phyloP scores from a whole-genome alignment of 176 grass and related monocot genomes.

The Echinochloa phyllopogon region DNA sequence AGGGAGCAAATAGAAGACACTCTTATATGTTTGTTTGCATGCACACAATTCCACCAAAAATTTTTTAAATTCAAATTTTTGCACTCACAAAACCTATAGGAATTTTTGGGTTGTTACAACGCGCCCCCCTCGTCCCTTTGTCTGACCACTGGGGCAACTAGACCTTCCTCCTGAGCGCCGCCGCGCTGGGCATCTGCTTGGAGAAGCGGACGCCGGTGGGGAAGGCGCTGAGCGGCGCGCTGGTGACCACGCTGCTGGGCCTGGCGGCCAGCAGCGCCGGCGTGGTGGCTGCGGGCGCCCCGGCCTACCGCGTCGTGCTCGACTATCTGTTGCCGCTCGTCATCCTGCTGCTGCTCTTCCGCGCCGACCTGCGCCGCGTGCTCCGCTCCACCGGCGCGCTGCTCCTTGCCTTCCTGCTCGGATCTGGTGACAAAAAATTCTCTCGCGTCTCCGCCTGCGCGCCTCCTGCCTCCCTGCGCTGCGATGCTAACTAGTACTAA shows the following conservation, averaged over 20 bases:
- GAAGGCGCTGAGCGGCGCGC: conserved; percentile 71
- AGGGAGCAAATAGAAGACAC: too few relatives aligned
- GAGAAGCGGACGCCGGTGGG: conserved; percentile 48
- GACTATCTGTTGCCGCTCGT: conserved; percentile 71
- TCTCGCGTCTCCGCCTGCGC: too few relatives aligned
- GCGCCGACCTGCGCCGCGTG: conserved; percentile 60
- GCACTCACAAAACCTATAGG: too few relatives aligned
- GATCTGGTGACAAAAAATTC: conserved; percentile 46
- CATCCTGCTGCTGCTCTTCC: conserved; percentile 75
- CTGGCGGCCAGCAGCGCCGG: conserved; percentile 71
- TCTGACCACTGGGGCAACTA: conserved; percentile 79
- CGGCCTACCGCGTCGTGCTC: conserved; percentile 63
- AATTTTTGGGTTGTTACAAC: too few relatives aligned
- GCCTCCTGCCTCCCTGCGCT: too few relatives aligned
- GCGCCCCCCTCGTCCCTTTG: conserved; percentile 58
- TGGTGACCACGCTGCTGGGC: conserved; percentile 67
- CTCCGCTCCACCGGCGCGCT: conserved; percentile 66
- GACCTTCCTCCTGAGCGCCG: conserved; percentile 66
- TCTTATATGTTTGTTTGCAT: too few relatives aligned
- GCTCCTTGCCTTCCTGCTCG: conserved; percentile 67
- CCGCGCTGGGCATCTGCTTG: conserved; percentile 77
- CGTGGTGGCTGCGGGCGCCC: conserved; percentile 63
- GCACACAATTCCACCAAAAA: too few relatives aligned
- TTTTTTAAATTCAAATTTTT: too few relatives aligned
- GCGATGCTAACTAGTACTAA: too few relatives aligned